Conservation (phyloP, 352 stramenopile species). For the Globisporangium nunn region DNA sequence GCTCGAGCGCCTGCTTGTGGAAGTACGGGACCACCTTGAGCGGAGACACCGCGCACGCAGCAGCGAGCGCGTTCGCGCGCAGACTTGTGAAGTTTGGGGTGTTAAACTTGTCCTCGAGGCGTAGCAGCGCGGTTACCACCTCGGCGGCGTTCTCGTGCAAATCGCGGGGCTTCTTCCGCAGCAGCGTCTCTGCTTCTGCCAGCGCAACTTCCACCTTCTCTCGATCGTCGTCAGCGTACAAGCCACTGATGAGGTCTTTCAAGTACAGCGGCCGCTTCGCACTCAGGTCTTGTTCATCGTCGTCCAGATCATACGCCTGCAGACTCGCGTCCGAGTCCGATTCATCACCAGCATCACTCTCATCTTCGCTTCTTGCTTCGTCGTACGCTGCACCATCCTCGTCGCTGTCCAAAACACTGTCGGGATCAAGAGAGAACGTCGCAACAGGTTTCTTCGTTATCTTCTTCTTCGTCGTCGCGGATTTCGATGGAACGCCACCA, state of each 20-base stretch:
- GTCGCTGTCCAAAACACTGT: constrained; percentile 56
- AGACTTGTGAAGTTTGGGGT: constrained; percentile 46
- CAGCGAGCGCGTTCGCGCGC: constrained; percentile 37
- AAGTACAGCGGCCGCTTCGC: constrained; percentile 59
- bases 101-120: constrained; percentile 68
- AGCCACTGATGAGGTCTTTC: constrained; percentile 47
- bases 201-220: constrained; percentile 50
- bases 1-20: constrained; percentile 53
- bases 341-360: constrained; percentile 17
- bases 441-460: neutral
- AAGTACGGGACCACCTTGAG: constrained; percentile 44
- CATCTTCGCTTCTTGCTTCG: constrained; percentile 9
- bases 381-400: constrained; percentile 13
- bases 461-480: constrained; percentile 5
- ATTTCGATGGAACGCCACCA: neutral
- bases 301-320: constrained; percentile 54
- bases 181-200: constrained; percentile 40
- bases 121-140: constrained; percentile 48
- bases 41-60: constrained; percentile 39
- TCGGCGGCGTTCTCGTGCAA: constrained; percentile 48
- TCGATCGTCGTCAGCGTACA: constrained; percentile 52
- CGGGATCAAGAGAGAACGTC: constrained; percentile 37
- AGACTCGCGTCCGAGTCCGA: constrained; percentile 69
- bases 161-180: constrained; percentile 50
- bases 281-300: constrained; percentile 63